Evolutionary conservation across 2,329 filamentous ascomycete species (phyloP), one percentile per base, ranked within the genome.

Genomic region (Achaetomium macrosporum): DNA sequence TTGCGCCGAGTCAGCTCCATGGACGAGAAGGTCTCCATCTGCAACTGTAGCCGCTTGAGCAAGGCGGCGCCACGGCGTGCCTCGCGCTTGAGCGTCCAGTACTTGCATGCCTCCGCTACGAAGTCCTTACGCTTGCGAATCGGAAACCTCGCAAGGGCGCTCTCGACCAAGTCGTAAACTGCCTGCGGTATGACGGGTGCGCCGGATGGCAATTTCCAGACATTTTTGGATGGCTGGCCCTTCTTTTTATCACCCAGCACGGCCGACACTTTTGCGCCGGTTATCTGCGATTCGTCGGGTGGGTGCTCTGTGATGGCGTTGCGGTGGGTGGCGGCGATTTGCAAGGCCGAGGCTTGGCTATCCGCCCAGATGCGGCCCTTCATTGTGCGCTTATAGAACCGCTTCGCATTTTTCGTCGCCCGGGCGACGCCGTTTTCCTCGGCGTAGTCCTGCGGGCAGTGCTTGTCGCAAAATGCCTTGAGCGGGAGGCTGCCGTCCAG

Each of bases 21-120:
- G 0, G 90, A 96, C 7, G 92, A 92, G 69, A 97, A 99, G 0
- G 90, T 89, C 69, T 97, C 92, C 78, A 96, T 87, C 68, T 96
- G 91, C 53, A 97, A 73, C 68, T 99, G 93, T 17, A 99, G 77
- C 35, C 93, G 84, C 71, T 97, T 97, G 55, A 99, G 78, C 51
- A 99, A 76, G 4, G 93, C 90, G 30, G 93, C 93, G 43, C 93
- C 93, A 54, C 93, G 81, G 33, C 93, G 84, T 57, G 92, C 88
- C 69, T 99, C 93, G 51, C 93, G 83, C 73, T 99, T 99, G 58
- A 99, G 71, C 0, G 93, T 97, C 93, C 93, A 99, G 71, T 97
- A 99, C 62, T 90, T 90, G 72, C 92, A 97, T 2, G 88, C 88
- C 68, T 96, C 92, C 53, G 90, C 86, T 2, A 95, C 85, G 67